Percentiles rank a stretch among this genome's conserved stretches.
Evolutionary conservation across 495 filamentous ascomycete species (phyloP).

Genomic region (Chaetomium cochliodes): DNA sequence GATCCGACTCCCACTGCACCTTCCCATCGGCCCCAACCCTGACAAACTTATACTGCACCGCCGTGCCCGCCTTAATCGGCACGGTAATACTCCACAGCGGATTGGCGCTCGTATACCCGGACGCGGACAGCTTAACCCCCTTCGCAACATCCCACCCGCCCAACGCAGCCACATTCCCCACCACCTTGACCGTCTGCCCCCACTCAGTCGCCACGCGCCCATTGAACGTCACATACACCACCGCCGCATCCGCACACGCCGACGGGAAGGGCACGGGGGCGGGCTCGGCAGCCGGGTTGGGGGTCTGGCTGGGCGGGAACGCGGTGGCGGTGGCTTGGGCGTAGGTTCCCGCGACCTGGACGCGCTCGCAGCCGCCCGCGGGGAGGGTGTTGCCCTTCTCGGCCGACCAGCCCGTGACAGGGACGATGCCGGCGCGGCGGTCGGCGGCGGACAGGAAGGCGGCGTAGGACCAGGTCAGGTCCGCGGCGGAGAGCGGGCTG

Average conservation of each 20-base stretch:
- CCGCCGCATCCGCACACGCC: slow-evolving; percentile 44
- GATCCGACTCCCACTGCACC: slow-evolving; percentile 63
- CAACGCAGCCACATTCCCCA: slow-evolving; percentile 54
- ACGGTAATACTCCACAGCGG: slow-evolving; percentile 59
- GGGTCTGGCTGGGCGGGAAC: slow-evolving; percentile 58
- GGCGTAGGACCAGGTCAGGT: slow-evolving; percentile 70
- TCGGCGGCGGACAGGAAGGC: slow-evolving; percentile 60
- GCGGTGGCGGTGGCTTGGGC: slow-evolving; percentile 50
- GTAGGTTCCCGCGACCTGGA: slow-evolving; percentile 60
- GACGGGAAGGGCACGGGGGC: slow-evolving; percentile 39
- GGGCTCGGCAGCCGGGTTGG: slow-evolving; percentile 31
- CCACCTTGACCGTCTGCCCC: slow-evolving; percentile 60
- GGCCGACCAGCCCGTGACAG: slow-evolving; percentile 51
- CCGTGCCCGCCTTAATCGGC: slow-evolving; percentile 50
- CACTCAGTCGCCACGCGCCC: slow-evolving; percentile 52
- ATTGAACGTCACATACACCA: slow-evolving; percentile 61
- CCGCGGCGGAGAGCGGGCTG: slow-evolving; percentile 52
- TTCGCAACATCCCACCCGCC: slow-evolving; percentile 56
- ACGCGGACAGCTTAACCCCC: slow-evolving; percentile 54
- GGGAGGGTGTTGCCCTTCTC: slow-evolving; percentile 53
- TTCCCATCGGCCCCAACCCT: slow-evolving; percentile 53
- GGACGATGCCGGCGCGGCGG: slow-evolving; percentile 49
- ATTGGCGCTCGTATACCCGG: slow-evolving; percentile 53
- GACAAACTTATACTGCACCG: slow-evolving; percentile 69
- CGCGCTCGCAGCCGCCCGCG: slow-evolving; percentile 52